Percentiles rank a stretch among this genome's conserved stretches.
phyloP scores from a whole-genome alignment of 106 monocot species.

The Agapanthus africanus region DNA sequence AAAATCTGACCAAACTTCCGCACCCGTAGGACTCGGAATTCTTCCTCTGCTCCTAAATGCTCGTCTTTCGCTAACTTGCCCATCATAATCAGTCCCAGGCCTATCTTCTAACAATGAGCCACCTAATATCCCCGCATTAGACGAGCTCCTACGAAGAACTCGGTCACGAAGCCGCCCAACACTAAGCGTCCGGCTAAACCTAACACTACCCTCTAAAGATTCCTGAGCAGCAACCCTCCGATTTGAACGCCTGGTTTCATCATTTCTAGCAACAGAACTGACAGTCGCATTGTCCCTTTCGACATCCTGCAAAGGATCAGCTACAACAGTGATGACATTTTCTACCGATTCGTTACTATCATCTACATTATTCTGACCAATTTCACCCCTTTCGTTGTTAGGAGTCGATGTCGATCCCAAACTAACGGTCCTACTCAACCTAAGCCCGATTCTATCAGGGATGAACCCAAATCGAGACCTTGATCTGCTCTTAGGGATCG shows the following conservation, averaged over 20 bases:
- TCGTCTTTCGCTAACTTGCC: constrained; percentile 25
- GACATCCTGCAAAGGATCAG: constrained; percentile 13
- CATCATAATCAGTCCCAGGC: constrained; percentile 4
- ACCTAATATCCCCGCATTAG: constrained; percentile 40
- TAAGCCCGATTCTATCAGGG: neutral
- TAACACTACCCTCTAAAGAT: constrained; percentile 56
- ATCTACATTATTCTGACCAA: neutral
- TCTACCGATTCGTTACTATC: constrained; percentile 7
- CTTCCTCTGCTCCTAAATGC: constrained; percentile 19
- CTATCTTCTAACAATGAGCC: constrained; percentile 32
- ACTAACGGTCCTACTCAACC: constrained; percentile 34
- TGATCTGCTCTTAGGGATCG: neutral
- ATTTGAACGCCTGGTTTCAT: constrained; percentile 20
- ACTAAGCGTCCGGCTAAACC: constrained; percentile 79
- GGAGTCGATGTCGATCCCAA: constrained; percentile 37
- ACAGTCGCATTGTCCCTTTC: neutral
- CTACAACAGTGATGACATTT: neutral
- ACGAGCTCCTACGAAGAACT: constrained; percentile 70
- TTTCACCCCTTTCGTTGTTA: constrained; percentile 5
- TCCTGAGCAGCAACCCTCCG: constrained; percentile 40
- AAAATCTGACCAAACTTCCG: constrained; percentile 13
- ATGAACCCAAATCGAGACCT: constrained; percentile 1
- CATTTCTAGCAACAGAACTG: constrained; percentile 13
- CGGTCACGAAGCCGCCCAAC: constrained; percentile 91
- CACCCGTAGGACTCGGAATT: constrained; percentile 10